Evolutionary conservation across 345 rosid species (phyloP), one percentile per base, ranked within the genome.

Genomic region (Nasturtium officinale): DNA sequence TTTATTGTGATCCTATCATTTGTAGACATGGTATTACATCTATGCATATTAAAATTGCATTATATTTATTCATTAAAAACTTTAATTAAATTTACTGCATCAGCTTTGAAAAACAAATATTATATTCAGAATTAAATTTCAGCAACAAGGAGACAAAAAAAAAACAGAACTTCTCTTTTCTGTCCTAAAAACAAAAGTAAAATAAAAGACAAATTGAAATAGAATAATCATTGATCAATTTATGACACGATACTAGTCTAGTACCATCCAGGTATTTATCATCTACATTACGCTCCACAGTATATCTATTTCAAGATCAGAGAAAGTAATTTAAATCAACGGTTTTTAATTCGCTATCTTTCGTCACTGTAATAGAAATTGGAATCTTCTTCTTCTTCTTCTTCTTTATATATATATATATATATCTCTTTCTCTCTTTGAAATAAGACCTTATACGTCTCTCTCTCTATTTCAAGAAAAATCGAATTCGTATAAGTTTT

Each of bases 381-480:
- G 37, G 54, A 72, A 72, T 43, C 45, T 45, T 40, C 21, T 23
- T 23, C 25, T 23, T 23, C 25, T 23, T 23, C 25, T 23, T 33
- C 56, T 54, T n/a, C n/a, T n/a, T n/a, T n/a, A n/a, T n/a, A n/a
- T n/a, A n/a, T n/a, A n/a, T n/a, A n/a, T n/a, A n/a, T n/a, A n/a
- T n/a, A n/a, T n/a, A n/a, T n/a, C n/a, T n/a, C n/a, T n/a, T n/a
- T 15, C 38, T 35, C 42, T 47, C 50, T 37, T 11, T 37, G 42
- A 7, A 55, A 29, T 18, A 25, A 46, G 65, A 69, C 79, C 74
- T 15, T 62, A 69, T 65, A 76, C 75, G 71, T 61, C 70, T 76
- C 71, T 54, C 71, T 54, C 79, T 69, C 75, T 76, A 62, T 69
- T 53, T 69, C 52, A 65, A 76, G 79, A 52, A 61, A 42, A 20